These are phyloP conservation scores for Aspergillus fijiensis DNA, from an alignment of 2,329 filamentous ascomycete species.

Conservation along the genomic window DNA sequence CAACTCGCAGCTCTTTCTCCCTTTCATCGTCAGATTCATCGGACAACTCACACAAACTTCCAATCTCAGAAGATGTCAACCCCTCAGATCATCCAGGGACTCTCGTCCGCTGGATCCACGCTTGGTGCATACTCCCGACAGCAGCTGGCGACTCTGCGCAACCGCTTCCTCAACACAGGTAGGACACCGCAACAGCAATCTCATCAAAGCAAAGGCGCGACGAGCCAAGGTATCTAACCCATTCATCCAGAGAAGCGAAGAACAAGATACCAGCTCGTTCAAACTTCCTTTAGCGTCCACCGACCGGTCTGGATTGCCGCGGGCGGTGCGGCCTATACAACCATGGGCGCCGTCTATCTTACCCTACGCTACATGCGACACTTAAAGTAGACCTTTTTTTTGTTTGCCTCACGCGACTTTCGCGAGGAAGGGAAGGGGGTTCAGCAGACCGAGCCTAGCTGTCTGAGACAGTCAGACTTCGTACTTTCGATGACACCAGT, in stretches of 20 bases:
- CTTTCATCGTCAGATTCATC: background rate
- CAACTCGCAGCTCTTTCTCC: background rate
- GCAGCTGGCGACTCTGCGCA: conserved; percentile 18
- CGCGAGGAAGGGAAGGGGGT: background rate
- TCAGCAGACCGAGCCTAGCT: conserved; percentile 1
- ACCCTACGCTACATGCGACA: conserved; percentile 33
- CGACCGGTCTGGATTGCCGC: conserved; percentile 35
- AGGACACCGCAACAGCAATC: background rate
- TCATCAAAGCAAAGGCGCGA: background rate
- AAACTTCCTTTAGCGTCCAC: conserved; percentile 33
- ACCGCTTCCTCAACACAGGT: conserved; percentile 24
- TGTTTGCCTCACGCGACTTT: background rate
- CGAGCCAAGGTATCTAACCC: background rate
- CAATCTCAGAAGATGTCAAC: conserved; percentile 20
- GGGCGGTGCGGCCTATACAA: conserved; percentile 33
- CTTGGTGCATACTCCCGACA: conserved; percentile 19
- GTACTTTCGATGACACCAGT: background rate
- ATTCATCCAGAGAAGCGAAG: conserved; percentile 26
- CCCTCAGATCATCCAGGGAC: conserved; percentile 19
- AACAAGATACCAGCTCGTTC: conserved; percentile 28
- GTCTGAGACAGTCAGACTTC: background rate
- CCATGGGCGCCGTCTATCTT: conserved; percentile 31
- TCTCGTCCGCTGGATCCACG: conserved; percentile 20
- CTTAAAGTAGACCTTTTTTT: conserved; percentile 12
- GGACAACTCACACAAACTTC: background rate